Base-by-base conservation (phyloP, 371 early-diverging fungal genomes). In the Sporodiniella umbellata region DNA sequence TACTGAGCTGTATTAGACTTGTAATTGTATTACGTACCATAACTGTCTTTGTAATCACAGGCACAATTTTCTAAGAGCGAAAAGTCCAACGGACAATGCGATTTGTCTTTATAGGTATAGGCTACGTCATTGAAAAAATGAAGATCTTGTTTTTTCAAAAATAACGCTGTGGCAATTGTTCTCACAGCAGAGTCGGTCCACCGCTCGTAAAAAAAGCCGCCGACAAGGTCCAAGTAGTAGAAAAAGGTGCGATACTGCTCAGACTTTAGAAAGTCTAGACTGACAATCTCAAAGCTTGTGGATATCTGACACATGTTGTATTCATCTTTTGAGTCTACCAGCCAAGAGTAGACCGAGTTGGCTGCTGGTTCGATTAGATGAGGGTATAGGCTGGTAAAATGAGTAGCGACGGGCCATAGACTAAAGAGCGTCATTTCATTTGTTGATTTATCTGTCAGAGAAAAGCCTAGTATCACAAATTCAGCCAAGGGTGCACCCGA, bases 201-300 rank as follows among this genome's bases (percentile, higher is more conserved):
- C 62, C 93, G 72, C 62, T 98, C 98, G 64, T 96, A 96, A 64
- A 89, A 98, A 64, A 98, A 98, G 0, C 87, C 94, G 4, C 94
- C 93, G 0, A 79, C 57, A 25, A 63, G 58, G 65, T 98, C 98
- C 15, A 98, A 72, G 45, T 75, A 82, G 14, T 89, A 67, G 57
- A 98, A 95, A 56, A 83, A 94, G 15, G 77, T 69, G 40, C 63
- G 67, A 67, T 96, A 97, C 4, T 68, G 77, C n/a, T 77, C 55
- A 31, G 81, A 80, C 47, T 89, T 79, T 48, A 85, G 85, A 51
- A 94, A 86, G 14, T 82, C 70, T 55, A 94, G 60, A 46, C 80
- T 77, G 12, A 80, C 88, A 35, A 96, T 93, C 60, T 71, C 70
- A 55, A 69, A 71, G 18, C 57, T 57, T 21, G 69, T 68, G 88